phyloP scores from a whole-genome alignment of 768 basidiomycete genomes.

The Rossbeevera mucosa region DNA sequence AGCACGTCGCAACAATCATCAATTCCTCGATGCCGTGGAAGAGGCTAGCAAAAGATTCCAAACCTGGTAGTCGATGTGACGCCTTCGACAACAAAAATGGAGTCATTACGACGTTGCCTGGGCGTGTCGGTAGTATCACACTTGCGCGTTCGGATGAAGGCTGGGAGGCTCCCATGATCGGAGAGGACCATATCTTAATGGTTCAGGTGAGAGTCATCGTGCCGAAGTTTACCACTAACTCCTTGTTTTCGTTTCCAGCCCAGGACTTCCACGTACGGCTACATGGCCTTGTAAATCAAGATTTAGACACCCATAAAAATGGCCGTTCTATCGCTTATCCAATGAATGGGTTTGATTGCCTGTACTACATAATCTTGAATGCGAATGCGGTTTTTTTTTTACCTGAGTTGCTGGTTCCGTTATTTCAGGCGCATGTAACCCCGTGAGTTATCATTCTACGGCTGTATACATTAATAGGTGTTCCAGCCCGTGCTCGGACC shows the following conservation, averaged over 20 bases:
- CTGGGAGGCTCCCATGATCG: conserved; percentile 34
- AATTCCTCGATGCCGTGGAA: conserved; percentile 11
- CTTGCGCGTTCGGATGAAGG: conserved; percentile 12
- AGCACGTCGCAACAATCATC: conserved; percentile 7
- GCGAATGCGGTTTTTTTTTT: background rate
- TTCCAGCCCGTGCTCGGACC: background rate
- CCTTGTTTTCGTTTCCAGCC: conserved; percentile 7
- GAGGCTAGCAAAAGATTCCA: conserved; percentile 13
- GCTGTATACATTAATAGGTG: no score
- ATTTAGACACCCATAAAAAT: background rate
- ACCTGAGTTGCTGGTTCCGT: background rate
- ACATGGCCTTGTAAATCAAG: conserved; percentile 26
- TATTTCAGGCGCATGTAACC: background rate
- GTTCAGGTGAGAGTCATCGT: conserved; percentile 25
- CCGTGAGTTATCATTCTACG: no score
- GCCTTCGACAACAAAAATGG: conserved; percentile 20
- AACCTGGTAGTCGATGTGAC: conserved; percentile 5
- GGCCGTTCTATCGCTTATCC: background rate
- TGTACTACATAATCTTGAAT: background rate
- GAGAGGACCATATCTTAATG: conserved; percentile 33
- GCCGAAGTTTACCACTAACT: background rate
- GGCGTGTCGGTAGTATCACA: conserved; percentile 18
- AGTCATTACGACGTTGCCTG: conserved; percentile 28
- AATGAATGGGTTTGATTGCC: background rate
- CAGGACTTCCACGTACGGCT: conserved; percentile 15